phyloP scores from a whole-genome alignment of 768 basidiomycete species.

The Cantharellus anzutake region DNA sequence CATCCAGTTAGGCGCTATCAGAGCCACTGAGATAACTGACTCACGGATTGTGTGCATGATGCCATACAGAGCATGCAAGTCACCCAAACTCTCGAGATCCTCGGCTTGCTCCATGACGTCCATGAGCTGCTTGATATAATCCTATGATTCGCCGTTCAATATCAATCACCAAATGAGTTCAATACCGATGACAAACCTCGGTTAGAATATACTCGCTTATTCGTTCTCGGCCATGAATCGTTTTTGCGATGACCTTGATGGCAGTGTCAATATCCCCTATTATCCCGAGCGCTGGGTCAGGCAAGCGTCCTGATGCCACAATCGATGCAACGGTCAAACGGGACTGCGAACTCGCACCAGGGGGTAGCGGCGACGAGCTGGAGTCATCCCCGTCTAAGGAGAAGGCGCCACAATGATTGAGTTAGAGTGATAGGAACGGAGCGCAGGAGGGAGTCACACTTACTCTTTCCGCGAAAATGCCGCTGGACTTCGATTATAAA shows the following conservation, averaged over 20 bases:
- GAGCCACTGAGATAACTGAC: slow-evolving; percentile 11
- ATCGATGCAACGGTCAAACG: slow-evolving; percentile 23
- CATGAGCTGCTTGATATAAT: slow-evolving; percentile 75
- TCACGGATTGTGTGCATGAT: slow-evolving; percentile 89
- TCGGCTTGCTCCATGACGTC: slow-evolving; percentile 76
- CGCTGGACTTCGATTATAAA: slow-evolving; percentile 86
- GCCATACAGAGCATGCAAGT: slow-evolving; percentile 76
- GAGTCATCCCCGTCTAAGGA: slow-evolving; percentile 9
- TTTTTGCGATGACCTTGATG: slow-evolving; percentile 56
- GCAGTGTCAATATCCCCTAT: slow-evolving; percentile 63
- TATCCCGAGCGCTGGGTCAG: slow-evolving; percentile 54
- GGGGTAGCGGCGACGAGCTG: slow-evolving; percentile 34
- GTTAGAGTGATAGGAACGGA: background rate
- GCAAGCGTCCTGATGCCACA: slow-evolving; percentile 53
- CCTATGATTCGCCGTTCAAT: slow-evolving; percentile 24
- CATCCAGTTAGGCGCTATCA: background rate
- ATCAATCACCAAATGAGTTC: background rate
- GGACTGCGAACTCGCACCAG: background rate
- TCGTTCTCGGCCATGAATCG: slow-evolving; percentile 56
- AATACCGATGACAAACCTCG: slow-evolving; percentile 36
- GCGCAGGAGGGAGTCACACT: background rate
- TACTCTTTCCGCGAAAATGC: slow-evolving; percentile 28
- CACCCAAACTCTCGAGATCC: slow-evolving; percentile 78
- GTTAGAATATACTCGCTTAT: slow-evolving; percentile 78
- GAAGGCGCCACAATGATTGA: background rate